Evolutionary conservation across 768 basidiomycete genomes (phyloP), one percentile per base, ranked within the genome.

Genomic region (Podaxis carcinomalis): DNA sequence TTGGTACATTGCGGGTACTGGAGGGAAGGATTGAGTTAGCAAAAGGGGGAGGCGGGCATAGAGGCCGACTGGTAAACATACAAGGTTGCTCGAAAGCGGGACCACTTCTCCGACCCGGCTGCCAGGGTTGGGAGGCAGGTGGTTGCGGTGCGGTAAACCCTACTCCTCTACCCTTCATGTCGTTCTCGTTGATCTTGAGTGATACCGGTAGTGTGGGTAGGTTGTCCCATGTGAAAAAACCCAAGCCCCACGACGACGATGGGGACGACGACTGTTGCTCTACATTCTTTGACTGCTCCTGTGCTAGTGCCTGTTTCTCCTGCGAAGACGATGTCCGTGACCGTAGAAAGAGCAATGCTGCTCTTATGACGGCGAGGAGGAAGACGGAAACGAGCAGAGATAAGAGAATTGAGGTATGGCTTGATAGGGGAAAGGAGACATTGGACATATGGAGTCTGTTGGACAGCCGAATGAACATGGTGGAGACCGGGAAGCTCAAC

Each of bases 1-100:
- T 62, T 73, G 64, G 60, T 74, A 75, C 40, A 74, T 59, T 14
- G 73, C 68, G 7, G 74, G 72, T 47, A 69, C 72, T 75, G 55
- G n/a, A 23, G 36, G 32, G 39, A 56, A 64, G 55, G 44, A 51
- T 51, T 27, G 27, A 27, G n/a, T n/a, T 35, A 21, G 52, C 19
- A 40, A 35, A 51, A 40, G 32, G 36, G 54, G 36, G 50, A 44
- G 36, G 55, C 57, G 42, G 60, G 36, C 39, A 60, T 27, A 3
- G 50, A 56, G 49, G 56, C n/a, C 39, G 51, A 54, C 42, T 6
- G 5, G n/a, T 56, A n/a, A 44, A 74, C 73, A 63, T 69, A 75
- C 74, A 52, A 56, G 73, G 74, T 46, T 65, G 70, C 21, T 72
- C 71, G 52, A 74, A 75, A 19, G 69, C 70, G 42, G 71, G 72